phyloP scores from a whole-genome alignment of 305 asterid genomes.

The Coffea humblotiana region DNA sequence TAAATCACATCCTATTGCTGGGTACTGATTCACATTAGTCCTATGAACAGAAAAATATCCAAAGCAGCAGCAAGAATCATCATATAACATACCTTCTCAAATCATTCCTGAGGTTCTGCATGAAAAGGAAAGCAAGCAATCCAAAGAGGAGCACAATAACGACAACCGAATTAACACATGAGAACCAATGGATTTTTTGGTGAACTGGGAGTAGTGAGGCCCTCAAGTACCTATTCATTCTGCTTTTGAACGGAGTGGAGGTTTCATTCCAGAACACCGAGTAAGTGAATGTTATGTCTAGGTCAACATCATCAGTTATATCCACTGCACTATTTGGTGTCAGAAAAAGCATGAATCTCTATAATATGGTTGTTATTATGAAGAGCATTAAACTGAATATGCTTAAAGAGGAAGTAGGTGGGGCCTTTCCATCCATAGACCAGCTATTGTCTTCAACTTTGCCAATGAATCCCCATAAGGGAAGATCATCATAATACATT shows the following conservation, averaged over 20 bases:
- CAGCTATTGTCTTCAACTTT: constrained; percentile 69
- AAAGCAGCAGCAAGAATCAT: constrained; percentile 21
- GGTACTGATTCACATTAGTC: background rate
- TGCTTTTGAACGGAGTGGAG: constrained; percentile 43
- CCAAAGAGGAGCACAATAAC: constrained; percentile 63
- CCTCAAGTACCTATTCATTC: constrained; percentile 68
- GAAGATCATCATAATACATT: constrained; percentile 91
- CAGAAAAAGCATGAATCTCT: constrained; percentile 69
- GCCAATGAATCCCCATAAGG: constrained; percentile 92
- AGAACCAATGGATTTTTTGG: constrained; percentile 71
- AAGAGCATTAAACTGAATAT: constrained; percentile 67
- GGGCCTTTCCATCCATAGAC: constrained; percentile 42
- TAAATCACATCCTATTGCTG: background rate
- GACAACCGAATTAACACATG: constrained; percentile 57
- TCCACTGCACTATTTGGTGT: constrained; percentile 70
- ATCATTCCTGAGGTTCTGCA: constrained; percentile 75
- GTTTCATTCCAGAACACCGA: constrained; percentile 62
- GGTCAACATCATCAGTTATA: constrained; percentile 60
- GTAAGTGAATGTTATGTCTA: constrained; percentile 59
- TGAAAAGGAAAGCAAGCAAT: constrained; percentile 51
- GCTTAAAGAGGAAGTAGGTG: constrained; percentile 62
- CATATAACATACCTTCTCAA: constrained; percentile 57
- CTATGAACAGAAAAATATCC: background rate
- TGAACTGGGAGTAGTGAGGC: constrained; percentile 55
- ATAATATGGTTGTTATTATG: constrained; percentile 69